Percentiles rank a stretch among this genome's conserved stretches.
These are phyloP conservation scores for Brettanomyces bruxellensis DNA, from an alignment of 805 yeast species.

Conservation along the genomic window DNA sequence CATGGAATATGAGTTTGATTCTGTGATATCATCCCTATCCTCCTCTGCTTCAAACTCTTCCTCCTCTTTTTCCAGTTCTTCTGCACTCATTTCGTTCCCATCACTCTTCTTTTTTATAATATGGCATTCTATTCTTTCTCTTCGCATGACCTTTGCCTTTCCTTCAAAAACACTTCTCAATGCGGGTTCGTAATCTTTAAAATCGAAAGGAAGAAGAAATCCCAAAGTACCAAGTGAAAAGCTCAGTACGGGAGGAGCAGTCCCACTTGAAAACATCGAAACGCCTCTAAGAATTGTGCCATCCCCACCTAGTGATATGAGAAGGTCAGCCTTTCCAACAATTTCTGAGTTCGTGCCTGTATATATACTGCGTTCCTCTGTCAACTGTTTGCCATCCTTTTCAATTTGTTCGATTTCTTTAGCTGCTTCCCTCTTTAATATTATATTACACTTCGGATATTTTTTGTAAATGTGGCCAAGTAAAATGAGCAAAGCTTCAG, in stretches of 20 bases:
- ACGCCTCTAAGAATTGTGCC: slow-evolving; percentile 87
- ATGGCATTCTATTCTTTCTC: slow-evolving; percentile 75
- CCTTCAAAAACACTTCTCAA: slow-evolving; percentile 60
- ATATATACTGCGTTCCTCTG: slow-evolving; percentile 25
- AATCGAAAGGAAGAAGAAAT: slow-evolving; percentile 80
- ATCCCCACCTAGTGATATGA: slow-evolving; percentile 93
- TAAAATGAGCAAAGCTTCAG: slow-evolving; percentile 57
- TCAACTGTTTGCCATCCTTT: not conserved
- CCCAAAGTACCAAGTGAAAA: slow-evolving; percentile 91
- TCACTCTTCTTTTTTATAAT: slow-evolving; percentile 29
- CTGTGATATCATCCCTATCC: slow-evolving; percentile 6
- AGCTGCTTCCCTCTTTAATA: slow-evolving; percentile 68
- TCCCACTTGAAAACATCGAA: slow-evolving; percentile 57
- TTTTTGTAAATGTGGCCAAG: slow-evolving; percentile 48
- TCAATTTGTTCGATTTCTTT: slow-evolving; percentile 42
- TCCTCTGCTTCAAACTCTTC: not conserved
- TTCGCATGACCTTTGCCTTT: slow-evolving; percentile 61
- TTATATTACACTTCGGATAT: slow-evolving; percentile 66
- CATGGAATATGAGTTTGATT: slow-evolving; percentile 7
- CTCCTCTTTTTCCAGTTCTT: slow-evolving; percentile 1
- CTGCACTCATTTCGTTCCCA: slow-evolving; percentile 1
- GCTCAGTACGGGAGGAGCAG: slow-evolving; percentile 82
- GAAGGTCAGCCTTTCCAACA: slow-evolving; percentile 59
- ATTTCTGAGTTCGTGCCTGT: slow-evolving; percentile 55
- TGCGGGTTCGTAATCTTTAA: slow-evolving; percentile 47